Conservation (phyloP, 495 filamentous ascomycete species). For the Penicillium herquei region DNA sequence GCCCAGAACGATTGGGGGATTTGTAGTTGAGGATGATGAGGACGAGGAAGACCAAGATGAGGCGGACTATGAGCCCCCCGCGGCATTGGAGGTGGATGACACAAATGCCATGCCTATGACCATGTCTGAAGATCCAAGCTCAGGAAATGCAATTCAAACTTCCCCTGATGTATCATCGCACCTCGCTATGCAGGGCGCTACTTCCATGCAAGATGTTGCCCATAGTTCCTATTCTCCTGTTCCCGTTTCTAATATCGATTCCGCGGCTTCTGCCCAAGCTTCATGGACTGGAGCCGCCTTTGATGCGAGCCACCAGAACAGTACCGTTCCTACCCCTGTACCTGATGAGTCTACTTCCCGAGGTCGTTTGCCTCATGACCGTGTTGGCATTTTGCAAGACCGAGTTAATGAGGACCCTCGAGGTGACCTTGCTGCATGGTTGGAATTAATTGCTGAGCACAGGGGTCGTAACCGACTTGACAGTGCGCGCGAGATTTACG, state of each 20-base stretch:
- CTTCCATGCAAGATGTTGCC: slow-evolving; percentile 51
- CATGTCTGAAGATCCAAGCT: slow-evolving; percentile 50
- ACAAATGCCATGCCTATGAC: slow-evolving; percentile 46
- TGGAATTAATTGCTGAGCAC: slow-evolving; percentile 81
- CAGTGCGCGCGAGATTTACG: slow-evolving; percentile 75
- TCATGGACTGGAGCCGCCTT: slow-evolving; percentile 38
- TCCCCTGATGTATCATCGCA: slow-evolving; percentile 59
- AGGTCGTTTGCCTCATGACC: slow-evolving; percentile 70
- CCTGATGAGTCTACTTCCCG: slow-evolving; percentile 43
- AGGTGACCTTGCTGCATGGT: slow-evolving; percentile 88
- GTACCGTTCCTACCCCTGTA: slow-evolving; percentile 37
- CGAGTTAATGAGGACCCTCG: slow-evolving; percentile 86
- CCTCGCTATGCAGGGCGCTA: slow-evolving; percentile 52
- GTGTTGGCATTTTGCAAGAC: slow-evolving; percentile 82
- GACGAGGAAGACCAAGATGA: slow-evolving; percentile 50
- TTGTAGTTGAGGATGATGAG: slow-evolving; percentile 73
- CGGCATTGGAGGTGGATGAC: slow-evolving; percentile 47
- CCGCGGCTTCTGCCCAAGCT: slow-evolving; percentile 41
- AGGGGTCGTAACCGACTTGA: slow-evolving; percentile 76
- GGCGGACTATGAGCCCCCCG: slow-evolving; percentile 56
- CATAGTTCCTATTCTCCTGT: slow-evolving; percentile 52
- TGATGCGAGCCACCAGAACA: slow-evolving; percentile 38
- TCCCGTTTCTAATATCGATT: slow-evolving; percentile 49
- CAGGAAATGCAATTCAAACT: slow-evolving; percentile 58
- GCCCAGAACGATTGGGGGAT: slow-evolving; percentile 73